Evolutionary conservation across 345 rosid species (phyloP), one percentile per base, ranked within the genome.

Genomic region (Brassica incana): DNA sequence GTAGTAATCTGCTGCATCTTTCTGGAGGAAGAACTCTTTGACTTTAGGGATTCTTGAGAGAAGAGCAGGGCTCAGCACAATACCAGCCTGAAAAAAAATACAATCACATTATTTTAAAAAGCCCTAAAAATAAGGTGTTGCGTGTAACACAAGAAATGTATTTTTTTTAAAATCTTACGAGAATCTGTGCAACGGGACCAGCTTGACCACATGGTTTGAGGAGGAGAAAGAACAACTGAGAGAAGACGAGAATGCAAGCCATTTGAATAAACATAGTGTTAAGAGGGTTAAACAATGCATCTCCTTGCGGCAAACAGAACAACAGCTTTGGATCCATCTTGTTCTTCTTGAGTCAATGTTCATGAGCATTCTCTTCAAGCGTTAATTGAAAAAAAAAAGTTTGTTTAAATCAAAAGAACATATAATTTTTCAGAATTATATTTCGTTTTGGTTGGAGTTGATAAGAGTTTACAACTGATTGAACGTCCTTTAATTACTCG

Each of bases 111-210:
- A 6, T 9, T n/a, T 35, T 6, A 0, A 14, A 43, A 14, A 56
- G 5, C 66, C 76, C 43, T 60, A 50, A n/a, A 59, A 35, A 9
- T 2, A 0, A 5, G 15, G 0, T 33, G 27, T 64, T 12, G 18
- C 40, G 20, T 79, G 61, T 1, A 50, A 71, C 1, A 6, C 79
- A 73, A 60, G 64, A 16, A 81, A 8, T 14, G 12, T 8, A 40
- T 40, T 40, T 40, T 36, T 40, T 33, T 14, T 16, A 0, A 15
- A 10, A 20, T 8, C 79, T 73, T 82, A 90, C 99, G 60, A 95
- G 89, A 54, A 95, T 86, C 67, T 92, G 97, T 0, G 97, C 93
- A 20, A 95, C 83, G 23, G 98, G 98, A 45, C 97, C 98, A 5
- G 97, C 87, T 77, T 90, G 92, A 9, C 97, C 95, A 18, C 87